These are phyloP conservation scores for Zalerion maritima DNA, from an alignment of 495 filamentous ascomycete species.

Conservation along the genomic window DNA sequence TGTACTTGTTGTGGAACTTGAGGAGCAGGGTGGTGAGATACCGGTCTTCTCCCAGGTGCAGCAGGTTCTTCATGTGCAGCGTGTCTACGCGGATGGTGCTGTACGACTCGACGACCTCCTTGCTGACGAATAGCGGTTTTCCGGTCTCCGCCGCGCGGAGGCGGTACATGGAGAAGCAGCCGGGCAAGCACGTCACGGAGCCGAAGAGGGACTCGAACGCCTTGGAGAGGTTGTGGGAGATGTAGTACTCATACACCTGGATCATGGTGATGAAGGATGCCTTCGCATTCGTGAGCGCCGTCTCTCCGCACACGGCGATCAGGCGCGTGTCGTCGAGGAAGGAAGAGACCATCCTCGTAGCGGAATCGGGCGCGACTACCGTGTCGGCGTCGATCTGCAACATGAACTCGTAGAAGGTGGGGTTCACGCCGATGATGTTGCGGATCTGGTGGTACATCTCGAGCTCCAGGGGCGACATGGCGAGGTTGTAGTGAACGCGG, in stretches of 20 bases:
- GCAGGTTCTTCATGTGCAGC: constrained; percentile 95
- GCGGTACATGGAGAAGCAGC: constrained; percentile 98
- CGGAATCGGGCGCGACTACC: constrained; percentile 79
- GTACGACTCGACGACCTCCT: constrained; percentile 76
- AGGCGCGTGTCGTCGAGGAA: constrained; percentile 85
- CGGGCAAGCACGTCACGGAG: constrained; percentile 91
- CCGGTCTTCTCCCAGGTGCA: constrained; percentile 90
- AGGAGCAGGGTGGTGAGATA: constrained; percentile 90
- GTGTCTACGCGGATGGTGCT: constrained; percentile 90
- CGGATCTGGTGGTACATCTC: constrained; percentile 99
- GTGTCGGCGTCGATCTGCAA: constrained; percentile 97
- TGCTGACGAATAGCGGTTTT: constrained; percentile 90
- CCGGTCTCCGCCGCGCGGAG: constrained; percentile 85
- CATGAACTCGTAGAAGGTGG: constrained; percentile 95
- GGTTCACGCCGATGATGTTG: constrained; percentile 98
- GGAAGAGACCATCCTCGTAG: constrained; percentile 79
- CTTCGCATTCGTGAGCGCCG: constrained; percentile 82
- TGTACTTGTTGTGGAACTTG: constrained; percentile 84
- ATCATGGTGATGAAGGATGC: constrained; percentile 94
- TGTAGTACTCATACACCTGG: constrained; percentile 99
- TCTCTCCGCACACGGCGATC: constrained; percentile 90
- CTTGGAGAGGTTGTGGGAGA: constrained; percentile 94
- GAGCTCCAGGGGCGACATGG: constrained; percentile 93
- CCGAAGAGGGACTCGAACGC: constrained; percentile 98
- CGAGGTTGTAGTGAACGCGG: constrained; percentile 86